Base-by-base conservation (phyloP, 345 rosid species). In the Draba incana region DNA sequence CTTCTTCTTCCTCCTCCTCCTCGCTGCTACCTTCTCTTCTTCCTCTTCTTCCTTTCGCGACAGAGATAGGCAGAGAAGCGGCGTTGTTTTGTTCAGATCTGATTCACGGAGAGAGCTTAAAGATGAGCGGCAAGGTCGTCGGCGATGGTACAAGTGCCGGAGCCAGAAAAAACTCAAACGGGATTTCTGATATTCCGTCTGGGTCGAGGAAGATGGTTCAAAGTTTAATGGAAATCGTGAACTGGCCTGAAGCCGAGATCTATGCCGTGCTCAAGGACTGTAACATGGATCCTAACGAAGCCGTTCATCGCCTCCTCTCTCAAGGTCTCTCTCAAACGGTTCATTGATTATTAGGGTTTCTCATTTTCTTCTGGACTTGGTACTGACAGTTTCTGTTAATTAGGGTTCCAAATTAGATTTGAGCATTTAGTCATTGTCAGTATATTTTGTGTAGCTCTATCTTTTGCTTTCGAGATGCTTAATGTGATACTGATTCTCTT, bases 201-300 rank as follows among this genome's bases (percentile, higher is more conserved):
- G 98, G 78, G 65, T 81, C 92, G 27, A 84, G 86, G 81, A 90
- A 86, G 92, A 77, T 92, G 64, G 96, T 92, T 3, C 93, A 84
- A 81, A 85, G 87, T 75, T 72, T 92, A 82, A 92, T 84, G 76
- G 97, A 90, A 85, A 88, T 92, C 70, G 96, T 92, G 15, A 90
- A 81, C 91, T 85, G 86, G 48, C 79, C 96, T 3, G 98, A 92
- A 31, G 63, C 76, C 28, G 98, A 92, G 98, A 92, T 90, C 97
- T 90, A 92, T 56, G 84, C 93, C 39, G 84, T 78, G 75, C 98
- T 92, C 55, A 88, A 86, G 78, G 98, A 92, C 47, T 92, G 98
- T 78, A 82, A 81, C 77, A 90, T 92, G 98, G 98, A 92, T 90
- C 98, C 97, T 63, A 88, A 92, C 78, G 97, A 92, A 75, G 87